Percentiles rank a stretch among this genome's conserved stretches.
These are phyloP conservation scores for Erysimum pusillum DNA, from an alignment of 441 rosid species.

Conservation along the genomic window DNA sequence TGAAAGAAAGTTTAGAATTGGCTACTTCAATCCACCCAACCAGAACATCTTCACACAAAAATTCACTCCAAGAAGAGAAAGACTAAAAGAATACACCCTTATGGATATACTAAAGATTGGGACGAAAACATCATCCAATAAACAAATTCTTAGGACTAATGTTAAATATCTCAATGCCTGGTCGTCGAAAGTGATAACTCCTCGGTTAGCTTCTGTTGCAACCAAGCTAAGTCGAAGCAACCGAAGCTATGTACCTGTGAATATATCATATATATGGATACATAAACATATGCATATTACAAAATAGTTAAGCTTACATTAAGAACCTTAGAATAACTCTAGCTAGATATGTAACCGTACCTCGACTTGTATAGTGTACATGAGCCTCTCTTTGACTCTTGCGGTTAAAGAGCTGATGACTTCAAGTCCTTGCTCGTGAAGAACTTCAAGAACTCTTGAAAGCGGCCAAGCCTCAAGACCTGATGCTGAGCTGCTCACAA, in stretches of 20 bases:
- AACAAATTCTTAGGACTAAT: conserved; percentile 22
- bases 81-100: background rate
- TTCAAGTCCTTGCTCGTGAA: conserved; percentile 63
- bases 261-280: background rate
- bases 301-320: background rate
- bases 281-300: background rate
- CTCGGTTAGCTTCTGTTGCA: conserved; percentile 57
- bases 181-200: conserved; percentile 32
- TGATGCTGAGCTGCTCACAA: conserved; percentile 47
- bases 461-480: conserved; percentile 57
- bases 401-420: conserved; percentile 68
- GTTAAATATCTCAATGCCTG: background rate
- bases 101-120: background rate
- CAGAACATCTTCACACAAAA: background rate
- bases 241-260: conserved; percentile 50
- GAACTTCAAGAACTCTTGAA: conserved; percentile 61
- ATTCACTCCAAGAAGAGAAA: background rate
- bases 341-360: conserved; percentile 42
- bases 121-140: conserved; percentile 17
- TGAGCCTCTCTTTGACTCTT: conserved; percentile 55
- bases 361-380: conserved; percentile 72
- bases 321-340: conserved; percentile 5
- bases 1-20: background rate
- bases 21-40: background rate
- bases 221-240: conserved; percentile 47